Conservation (phyloP, 345 rosid genomes). For the Lepidium didymum region DNA sequence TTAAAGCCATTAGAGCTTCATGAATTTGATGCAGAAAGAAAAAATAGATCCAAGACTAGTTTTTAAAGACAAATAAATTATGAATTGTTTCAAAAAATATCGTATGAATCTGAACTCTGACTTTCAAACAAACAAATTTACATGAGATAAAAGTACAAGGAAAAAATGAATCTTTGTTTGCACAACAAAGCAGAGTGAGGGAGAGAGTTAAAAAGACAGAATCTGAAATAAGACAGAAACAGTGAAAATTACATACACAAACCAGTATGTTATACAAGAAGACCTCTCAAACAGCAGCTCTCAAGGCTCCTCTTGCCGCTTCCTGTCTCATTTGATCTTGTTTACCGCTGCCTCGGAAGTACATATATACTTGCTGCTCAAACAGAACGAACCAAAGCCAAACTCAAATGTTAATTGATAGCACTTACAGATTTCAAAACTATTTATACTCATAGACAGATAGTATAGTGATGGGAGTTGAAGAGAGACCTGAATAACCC, state of each 20-base stretch:
- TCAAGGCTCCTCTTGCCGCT: slow-evolving; percentile 53
- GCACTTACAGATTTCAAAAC: neutral
- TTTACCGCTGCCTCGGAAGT: slow-evolving; percentile 80
- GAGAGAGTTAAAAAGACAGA: neutral
- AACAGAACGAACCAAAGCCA: neutral
- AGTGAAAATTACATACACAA: slow-evolving; percentile 14
- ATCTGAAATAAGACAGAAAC: neutral
- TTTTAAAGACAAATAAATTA: neutral
- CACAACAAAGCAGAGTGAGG: neutral
- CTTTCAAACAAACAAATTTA: slow-evolving; percentile 20
- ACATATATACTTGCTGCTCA: slow-evolving; percentile 79
- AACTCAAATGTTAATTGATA: neutral
- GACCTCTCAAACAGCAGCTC: slow-evolving; percentile 53
- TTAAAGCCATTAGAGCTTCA: too few species aligned
- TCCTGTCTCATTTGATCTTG: slow-evolving; percentile 51
- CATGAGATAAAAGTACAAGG: neutral
- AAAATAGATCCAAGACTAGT: neutral
- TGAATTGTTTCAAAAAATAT: neutral
- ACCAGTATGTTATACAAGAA: slow-evolving; percentile 1
- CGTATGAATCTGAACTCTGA: neutral
- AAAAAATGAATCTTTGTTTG: neutral
- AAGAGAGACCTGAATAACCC: slow-evolving; percentile 79
- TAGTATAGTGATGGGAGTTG: neutral
- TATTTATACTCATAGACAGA: neutral
- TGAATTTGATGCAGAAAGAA: too few species aligned